Conservation (phyloP, 148 eudicot species). For the Nepenthes mirabilis region DNA sequence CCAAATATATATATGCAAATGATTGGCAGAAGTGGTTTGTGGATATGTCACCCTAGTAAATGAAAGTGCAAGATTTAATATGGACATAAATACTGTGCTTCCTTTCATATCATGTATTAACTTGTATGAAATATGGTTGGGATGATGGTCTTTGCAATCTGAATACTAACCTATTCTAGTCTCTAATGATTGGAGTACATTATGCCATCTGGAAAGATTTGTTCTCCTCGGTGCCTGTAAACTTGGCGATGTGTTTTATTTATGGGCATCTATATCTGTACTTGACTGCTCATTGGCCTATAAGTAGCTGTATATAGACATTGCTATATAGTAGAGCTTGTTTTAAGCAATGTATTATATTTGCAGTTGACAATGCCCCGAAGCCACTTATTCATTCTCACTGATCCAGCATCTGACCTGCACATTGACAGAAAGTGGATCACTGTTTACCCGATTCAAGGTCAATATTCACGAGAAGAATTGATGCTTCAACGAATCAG, state of each 20-base stretch:
- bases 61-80: not conserved
- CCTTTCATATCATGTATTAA: not conserved
- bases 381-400: constrained; percentile 60
- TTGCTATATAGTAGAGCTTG: not conserved
- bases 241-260: no score
- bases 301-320: not conserved
- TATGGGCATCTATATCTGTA: not conserved
- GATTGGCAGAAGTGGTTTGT: no score
- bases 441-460: constrained; percentile 57
- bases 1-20: no score
- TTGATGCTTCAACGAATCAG: constrained; percentile 99
- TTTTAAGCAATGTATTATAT: constrained; percentile 2
- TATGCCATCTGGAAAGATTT: no score
- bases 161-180: no score
- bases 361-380: constrained; percentile 71
- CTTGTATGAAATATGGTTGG: not conserved
- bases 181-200: no score
- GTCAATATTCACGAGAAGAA: constrained; percentile 94
- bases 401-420: constrained; percentile 72
- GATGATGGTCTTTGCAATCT: not conserved
- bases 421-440: constrained; percentile 56
- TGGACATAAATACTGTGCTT: not conserved
- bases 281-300: not conserved
- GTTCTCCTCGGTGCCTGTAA: no score
- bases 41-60: no score